Evolutionary conservation across 2,329 filamentous ascomycete species (phyloP).

Genomic region (Colletotrichum navitas): DNA sequence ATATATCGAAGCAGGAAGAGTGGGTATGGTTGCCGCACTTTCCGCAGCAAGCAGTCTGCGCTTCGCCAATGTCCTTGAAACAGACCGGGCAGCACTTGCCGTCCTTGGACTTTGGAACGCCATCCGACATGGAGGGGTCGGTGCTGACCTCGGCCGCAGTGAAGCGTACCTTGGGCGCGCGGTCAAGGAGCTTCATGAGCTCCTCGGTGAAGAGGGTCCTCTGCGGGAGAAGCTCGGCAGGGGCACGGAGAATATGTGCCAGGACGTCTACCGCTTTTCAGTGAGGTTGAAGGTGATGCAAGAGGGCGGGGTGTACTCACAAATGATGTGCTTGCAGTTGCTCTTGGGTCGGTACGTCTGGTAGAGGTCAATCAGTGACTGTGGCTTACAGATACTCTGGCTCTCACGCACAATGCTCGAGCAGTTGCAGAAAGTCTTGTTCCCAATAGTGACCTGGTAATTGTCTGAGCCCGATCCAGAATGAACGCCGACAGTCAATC

Average conservation of each 20-base stretch:
- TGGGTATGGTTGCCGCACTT: constrained; percentile 37
- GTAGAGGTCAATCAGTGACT: background rate
- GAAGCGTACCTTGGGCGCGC: constrained; percentile 25
- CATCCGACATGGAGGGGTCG: constrained; percentile 32
- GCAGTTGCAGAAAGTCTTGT: constrained; percentile 22
- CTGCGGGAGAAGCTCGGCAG: constrained; percentile 30
- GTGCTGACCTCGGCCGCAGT: constrained; percentile 18
- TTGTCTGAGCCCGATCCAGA: background rate
- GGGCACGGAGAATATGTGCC: constrained; percentile 32
- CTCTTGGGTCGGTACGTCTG: constrained; percentile 26
- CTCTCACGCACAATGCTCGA: constrained; percentile 17
- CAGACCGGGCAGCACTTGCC: constrained; percentile 33
- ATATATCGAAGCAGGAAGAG: constrained; percentile 27
- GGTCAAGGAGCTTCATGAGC: constrained; percentile 19
- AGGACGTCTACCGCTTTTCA: constrained; percentile 32
- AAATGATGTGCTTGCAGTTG: constrained; percentile 41
- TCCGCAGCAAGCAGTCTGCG: constrained; percentile 14
- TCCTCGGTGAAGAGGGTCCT: constrained; percentile 16
- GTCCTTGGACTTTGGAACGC: constrained; percentile 25
- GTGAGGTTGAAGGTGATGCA: background rate
- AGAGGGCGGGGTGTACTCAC: constrained; percentile 10
- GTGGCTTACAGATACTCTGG: background rate
- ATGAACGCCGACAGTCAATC: constrained; percentile 7
- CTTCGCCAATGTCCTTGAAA: constrained; percentile 23
- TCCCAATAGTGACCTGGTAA: constrained; percentile 26